Evolutionary conservation across 2,329 filamentous ascomycete genomes (phyloP), one percentile per base, ranked within the genome.

Genomic region (Chaetomiaceae sp.): DNA sequence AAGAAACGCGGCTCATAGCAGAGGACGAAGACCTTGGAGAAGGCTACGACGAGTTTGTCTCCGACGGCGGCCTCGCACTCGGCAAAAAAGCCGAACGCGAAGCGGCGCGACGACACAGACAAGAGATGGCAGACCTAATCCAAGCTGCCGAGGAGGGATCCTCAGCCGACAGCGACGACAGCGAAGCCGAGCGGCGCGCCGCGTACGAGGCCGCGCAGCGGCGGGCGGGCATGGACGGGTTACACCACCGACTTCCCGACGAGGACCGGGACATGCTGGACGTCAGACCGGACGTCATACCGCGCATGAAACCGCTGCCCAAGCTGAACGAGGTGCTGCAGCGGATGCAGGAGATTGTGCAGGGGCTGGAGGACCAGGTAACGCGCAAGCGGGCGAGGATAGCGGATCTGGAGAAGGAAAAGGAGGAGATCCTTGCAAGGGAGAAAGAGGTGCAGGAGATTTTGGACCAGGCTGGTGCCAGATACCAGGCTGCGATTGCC

Each of bases 11-110:
- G 1, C 78, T 97, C 2, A 80, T 91, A 6, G 81, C 79, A 38
- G 91, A 96, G 31, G 92, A 97, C 63, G 92, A 97, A 66, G 90
- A 97, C 64, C 80, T 96, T 0, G 89, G 88, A 34, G 94, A 97
- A 71, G 91, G 91, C 0, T 97, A 95, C 62, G 92, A 97, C 56
- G 87, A 92, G 51, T 96, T 89, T 63, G 89, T 94, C 8, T 88
- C 94, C 37, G 89, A 96, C 65, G 90, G 88, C 8, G 82, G 83
- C 7, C 81, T 96, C 9, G 82, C 88, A 1, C 76, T 96, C 0
- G 89, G 91, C 31, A 83, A 80, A 57, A 88, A 87, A 56, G 90
- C 90, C 0, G 89, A 94, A 69, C 82, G 81, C 19, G 88, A 90
- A 61, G 85, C 82, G 0, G 75, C 80, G 45, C 78, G 76, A 49